phyloP scores from a whole-genome alignment of 176 grass and related monocot species.

The Tillandsia leiboldiana region DNA sequence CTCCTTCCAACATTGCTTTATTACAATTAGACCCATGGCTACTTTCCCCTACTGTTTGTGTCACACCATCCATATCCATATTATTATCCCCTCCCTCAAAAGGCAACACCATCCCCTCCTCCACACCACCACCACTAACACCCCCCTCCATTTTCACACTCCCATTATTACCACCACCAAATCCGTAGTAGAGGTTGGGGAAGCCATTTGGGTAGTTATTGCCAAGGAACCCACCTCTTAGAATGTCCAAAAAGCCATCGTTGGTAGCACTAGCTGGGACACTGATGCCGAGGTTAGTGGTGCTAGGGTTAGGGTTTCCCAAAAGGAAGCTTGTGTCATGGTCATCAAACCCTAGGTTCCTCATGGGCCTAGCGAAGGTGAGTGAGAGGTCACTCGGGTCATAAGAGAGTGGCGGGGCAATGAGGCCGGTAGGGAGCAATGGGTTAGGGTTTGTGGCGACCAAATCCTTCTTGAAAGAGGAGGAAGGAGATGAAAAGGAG shows the following conservation, averaged over 20 bases:
- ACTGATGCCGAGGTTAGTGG: neutral
- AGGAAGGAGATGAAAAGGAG: neutral
- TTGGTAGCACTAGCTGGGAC: neutral
- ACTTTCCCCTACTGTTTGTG: neutral
- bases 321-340: neutral
- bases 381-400: conserved; percentile 20
- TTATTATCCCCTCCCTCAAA: neutral
- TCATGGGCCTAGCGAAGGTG: conserved; percentile 3
- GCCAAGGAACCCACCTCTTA: conserved; percentile 7
- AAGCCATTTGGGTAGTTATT: neutral
- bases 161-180: neutral
- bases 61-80: neutral
- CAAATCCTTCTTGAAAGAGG: neutral
- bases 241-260: conserved; percentile 9
- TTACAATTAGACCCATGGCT: conserved; percentile 6
- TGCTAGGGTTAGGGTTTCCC: neutral
- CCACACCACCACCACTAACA: neutral
- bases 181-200: conserved; percentile 13
- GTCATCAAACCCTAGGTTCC: neutral
- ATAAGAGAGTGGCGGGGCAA: neutral
- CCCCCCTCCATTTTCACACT: neutral
- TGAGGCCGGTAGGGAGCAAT: neutral
- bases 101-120: neutral
- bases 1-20: conserved; percentile 4
- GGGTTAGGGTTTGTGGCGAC: neutral